Evolutionary conservation across 2,329 filamentous ascomycete species (phyloP), one percentile per base, ranked within the genome.

Genomic region (Colletotrichum viniferum): DNA sequence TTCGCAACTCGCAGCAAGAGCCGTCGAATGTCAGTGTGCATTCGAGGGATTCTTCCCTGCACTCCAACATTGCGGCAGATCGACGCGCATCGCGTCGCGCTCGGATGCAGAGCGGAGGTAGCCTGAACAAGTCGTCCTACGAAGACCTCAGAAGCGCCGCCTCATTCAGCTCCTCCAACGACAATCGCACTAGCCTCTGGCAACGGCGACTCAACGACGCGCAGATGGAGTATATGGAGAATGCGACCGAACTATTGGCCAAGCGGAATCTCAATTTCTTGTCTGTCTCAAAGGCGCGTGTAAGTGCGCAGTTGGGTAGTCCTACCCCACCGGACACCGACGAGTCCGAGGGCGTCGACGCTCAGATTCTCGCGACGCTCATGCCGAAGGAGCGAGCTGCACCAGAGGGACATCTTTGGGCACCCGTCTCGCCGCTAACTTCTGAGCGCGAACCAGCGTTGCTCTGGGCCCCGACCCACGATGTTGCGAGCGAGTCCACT

Each of bases 271-370:
- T 86, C 77, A 88, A 86, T 77, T 85, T 77, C 85, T 78, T 65
- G 76, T 86, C 67, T 79, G 85, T 38, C 74, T 76, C 74, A 70
- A 84, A 84, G 63, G 63, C 36, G 56, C 69, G 38, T 24, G 64
- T 73, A 48, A 75, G 73, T 62, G 73, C 73, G 12, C 83, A 85
- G 69, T 79, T 90, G 4, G 87, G 85, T 48, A 91, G 88, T 77
- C 88, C 89, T 36, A 91, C 90, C 62, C 89, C 89, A 65, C 88
- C 89, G 9, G 89, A 91, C 69, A 90, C 87, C 18, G 86, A 89
- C 71, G 74, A 86, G 67, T 86, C 86, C n/a, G 86, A 86, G 61
- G 78, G 78, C 76, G 83, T 83, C 38, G 84, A 86, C 76, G 81
- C 73, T 75, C 73, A 68, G 69, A 73, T 73, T 52, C n/a, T 73